phyloP scores from a whole-genome alignment of 2,329 filamentous ascomycete genomes.

The Chaetomium olivaceum region DNA sequence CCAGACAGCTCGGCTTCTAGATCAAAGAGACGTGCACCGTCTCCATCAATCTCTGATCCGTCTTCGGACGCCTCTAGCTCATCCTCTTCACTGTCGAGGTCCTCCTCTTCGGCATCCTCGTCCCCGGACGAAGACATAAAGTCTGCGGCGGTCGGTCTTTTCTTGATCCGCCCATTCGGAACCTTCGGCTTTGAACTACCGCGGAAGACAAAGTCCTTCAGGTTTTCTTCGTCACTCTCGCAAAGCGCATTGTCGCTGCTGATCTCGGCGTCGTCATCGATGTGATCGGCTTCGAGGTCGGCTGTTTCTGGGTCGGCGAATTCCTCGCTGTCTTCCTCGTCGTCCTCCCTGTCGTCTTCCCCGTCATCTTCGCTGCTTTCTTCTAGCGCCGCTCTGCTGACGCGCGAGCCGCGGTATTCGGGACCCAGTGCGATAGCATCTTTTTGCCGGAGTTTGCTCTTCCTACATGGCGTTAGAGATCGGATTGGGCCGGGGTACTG shows the following conservation, averaged over 20 bases:
- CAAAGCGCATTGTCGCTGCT: conserved; percentile 72
- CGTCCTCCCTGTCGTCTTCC: conserved; percentile 49
- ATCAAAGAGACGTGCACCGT: conserved; percentile 29
- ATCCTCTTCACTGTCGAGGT: conserved; percentile 34
- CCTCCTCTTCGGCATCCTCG: conserved; percentile 38
- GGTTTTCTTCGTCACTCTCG: conserved; percentile 79
- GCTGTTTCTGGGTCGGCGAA: conserved; percentile 59
- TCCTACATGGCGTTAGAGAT: conserved; percentile 47
- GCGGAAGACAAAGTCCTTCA: conserved; percentile 69
- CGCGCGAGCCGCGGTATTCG: conserved; percentile 74
- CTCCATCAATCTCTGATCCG: conserved; percentile 34
- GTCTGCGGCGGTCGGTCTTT: conserved; percentile 55
- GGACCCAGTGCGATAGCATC: conserved; percentile 70
- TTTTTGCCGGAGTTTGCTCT: conserved; percentile 78
- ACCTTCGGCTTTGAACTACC: conserved; percentile 56
- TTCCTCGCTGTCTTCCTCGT: conserved; percentile 38
- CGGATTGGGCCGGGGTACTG: too few relatives aligned
- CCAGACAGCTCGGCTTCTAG: conserved; percentile 37
- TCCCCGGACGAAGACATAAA: conserved; percentile 55
- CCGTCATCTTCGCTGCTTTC: conserved; percentile 48
- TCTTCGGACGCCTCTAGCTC: conserved; percentile 39
- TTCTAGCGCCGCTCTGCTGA: conserved; percentile 69
- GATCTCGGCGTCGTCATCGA: conserved; percentile 55
- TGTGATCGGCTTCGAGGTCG: conserved; percentile 55
- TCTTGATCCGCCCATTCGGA: conserved; percentile 39